Evolutionary conservation across 2,329 filamentous ascomycete species (phyloP).

Genomic region (Diplodia sapinea): DNA sequence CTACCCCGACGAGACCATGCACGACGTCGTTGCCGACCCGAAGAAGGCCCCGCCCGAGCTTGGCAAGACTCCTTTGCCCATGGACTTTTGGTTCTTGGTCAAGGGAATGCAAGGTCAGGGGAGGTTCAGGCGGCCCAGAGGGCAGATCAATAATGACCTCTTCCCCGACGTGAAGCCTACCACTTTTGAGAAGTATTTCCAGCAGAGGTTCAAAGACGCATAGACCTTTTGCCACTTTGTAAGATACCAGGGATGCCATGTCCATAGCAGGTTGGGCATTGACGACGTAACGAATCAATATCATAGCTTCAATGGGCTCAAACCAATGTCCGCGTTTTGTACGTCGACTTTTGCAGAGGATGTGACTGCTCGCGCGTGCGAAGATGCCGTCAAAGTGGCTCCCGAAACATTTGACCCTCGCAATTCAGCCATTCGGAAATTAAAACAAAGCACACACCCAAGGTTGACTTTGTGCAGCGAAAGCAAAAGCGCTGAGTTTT

Average conservation of each 20-base stretch:
- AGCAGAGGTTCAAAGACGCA: slow-evolving; percentile 4
- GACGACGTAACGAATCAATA: not conserved
- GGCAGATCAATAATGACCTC: slow-evolving; percentile 36
- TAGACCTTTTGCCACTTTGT: not conserved
- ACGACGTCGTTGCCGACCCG: slow-evolving; percentile 31
- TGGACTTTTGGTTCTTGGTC: slow-evolving; percentile 40
- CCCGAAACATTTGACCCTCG: too few species aligned
- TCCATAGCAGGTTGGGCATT: not conserved
- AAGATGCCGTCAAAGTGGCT: not conserved
- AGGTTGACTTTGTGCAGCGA: not conserved
- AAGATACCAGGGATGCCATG: not conserved
- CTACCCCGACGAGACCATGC: slow-evolving; percentile 34
- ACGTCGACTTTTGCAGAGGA: not conserved
- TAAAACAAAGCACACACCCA: not conserved
- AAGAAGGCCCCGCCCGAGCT: slow-evolving; percentile 34
- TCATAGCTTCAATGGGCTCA: too few species aligned
- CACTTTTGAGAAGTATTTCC: slow-evolving; percentile 25
- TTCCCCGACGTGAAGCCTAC: slow-evolving; percentile 30
- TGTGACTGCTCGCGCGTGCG: not conserved
- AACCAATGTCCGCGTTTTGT: too few species aligned
- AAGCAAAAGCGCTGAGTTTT: not conserved
- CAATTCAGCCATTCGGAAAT: not conserved
- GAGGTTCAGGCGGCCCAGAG: slow-evolving; percentile 35
- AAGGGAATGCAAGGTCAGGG: slow-evolving; percentile 37
- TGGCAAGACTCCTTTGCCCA: slow-evolving; percentile 34